Evolutionary conservation across 2,329 filamentous ascomycete genomes (phyloP).

Genomic region (Trichoderma endophyticum): DNA sequence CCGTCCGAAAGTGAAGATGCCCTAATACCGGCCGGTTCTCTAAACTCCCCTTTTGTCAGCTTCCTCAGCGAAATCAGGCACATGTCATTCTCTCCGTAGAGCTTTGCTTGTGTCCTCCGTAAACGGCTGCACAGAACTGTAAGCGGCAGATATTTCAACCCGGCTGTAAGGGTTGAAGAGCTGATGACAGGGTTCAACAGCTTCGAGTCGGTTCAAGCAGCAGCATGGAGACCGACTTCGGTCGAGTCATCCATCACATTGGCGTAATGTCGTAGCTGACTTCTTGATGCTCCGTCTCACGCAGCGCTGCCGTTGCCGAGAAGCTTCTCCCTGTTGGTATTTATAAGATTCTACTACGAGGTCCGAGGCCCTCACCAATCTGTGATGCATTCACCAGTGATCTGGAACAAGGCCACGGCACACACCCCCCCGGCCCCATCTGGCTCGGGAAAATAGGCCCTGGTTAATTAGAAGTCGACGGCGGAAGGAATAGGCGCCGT

Average conservation of each 20-base stretch:
- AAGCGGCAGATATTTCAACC: neutral
- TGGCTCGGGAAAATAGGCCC: conserved; percentile 18
- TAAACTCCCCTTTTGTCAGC: neutral
- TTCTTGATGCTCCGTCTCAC: conserved; percentile 3
- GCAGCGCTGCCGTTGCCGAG: neutral
- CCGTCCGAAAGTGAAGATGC: neutral
- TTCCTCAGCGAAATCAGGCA: neutral
- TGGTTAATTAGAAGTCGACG: neutral
- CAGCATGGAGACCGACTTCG: neutral
- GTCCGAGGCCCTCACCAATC: conserved; percentile 25
- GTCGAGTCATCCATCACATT: conserved; percentile 3
- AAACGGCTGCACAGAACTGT: neutral
- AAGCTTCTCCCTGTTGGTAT: conserved; percentile 25
- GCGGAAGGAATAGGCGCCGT: neutral
- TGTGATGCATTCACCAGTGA: conserved; percentile 22
- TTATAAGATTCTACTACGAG: conserved; percentile 24
- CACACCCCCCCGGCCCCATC: conserved; percentile 14
- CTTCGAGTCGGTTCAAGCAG: neutral
- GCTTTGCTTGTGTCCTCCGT: neutral
- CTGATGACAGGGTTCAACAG: neutral
- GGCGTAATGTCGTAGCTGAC: neutral
- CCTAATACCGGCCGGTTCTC: neutral
- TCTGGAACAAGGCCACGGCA: conserved; percentile 11
- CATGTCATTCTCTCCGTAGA: neutral
- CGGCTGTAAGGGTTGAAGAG: neutral